Conservation (phyloP, 805 yeast species). For the Saccharomycopsis amapae region DNA sequence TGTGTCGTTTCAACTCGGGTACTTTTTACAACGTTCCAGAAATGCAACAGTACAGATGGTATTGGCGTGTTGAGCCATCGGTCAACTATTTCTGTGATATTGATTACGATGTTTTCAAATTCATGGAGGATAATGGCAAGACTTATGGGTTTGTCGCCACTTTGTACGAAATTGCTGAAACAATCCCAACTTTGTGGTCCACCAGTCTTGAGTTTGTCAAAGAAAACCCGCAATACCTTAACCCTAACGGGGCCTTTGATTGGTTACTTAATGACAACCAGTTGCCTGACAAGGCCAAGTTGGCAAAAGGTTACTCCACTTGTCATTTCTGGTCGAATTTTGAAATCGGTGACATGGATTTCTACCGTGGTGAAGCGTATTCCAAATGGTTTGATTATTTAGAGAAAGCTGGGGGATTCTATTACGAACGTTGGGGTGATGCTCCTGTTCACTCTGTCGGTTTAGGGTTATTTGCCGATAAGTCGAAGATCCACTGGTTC, state of each 20-base stretch:
- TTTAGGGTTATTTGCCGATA: conserved; percentile 62
- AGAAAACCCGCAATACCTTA: conserved; percentile 44
- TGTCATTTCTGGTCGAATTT: conserved; percentile 92
- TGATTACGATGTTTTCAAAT: conserved; percentile 60
- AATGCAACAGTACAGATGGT: conserved; percentile 49
- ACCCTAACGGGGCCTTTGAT: conserved; percentile 46
- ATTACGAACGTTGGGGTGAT: conserved; percentile 92
- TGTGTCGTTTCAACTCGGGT: conserved; percentile 65
- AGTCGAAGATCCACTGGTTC: conserved; percentile 72
- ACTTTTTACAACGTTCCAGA: conserved; percentile 53
- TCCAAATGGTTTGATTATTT: conserved; percentile 53
- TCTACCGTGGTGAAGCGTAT: conserved; percentile 64
- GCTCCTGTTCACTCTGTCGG: conserved; percentile 86
- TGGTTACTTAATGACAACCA: conserved; percentile 47
- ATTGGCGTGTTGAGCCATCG: conserved; percentile 67
- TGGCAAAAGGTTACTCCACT: conserved; percentile 41
- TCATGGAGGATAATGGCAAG: conserved; percentile 50
- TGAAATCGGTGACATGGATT: conserved; percentile 80
- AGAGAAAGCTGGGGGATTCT: conserved; percentile 74
- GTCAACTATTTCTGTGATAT: conserved; percentile 53
- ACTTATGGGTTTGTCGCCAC: conserved; percentile 59
- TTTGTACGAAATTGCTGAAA: conserved; percentile 53
- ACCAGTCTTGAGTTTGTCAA: conserved; percentile 48
- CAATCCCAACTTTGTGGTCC: conserved; percentile 53
- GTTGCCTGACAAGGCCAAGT: conserved; percentile 41